Evolutionary conservation across 306 rosid species (phyloP), one percentile per base, ranked within the genome.

Genomic region (barrel medic (Medicago truncatula)): DNA sequence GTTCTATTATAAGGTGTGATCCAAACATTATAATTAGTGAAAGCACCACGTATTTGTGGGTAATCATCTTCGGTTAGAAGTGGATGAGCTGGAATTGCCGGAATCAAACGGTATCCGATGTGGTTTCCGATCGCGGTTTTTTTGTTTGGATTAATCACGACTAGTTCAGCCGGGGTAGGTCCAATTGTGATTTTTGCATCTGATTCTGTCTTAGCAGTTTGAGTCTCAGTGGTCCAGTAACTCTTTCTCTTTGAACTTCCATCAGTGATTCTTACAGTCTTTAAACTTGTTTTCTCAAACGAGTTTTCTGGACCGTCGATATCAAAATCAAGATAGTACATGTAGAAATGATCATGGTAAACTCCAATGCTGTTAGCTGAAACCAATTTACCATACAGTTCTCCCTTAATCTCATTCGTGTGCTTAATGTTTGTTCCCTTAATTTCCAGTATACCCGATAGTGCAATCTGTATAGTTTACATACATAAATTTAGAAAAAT

Each of bases 331-430:
- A 91, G 91, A 66, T 88, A 81, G 66, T 75, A 89, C 0, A 68
- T 80, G 68, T 83, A 74, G 79, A 17, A 89, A 71, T 91, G 97
- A 17, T 91, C 97, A 25, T 91, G 95, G 85, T 75, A 80, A 2
- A 86, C 83, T 1, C 83, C 95, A 8, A 91, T 56, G 21, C 83
- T 84, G 52, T 88, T 66, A 9, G 72, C 87, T 31, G 92, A 72
- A 0, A 91, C 75, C 64, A 87, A n/a, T 1, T 79, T 58, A 5
- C 97, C 97, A 44, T 79, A 79, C 1, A 76, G 67, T 1, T 90
- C 86, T n/a, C 64, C 76, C 12, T 88, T 80, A 17, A 84, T 81
- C 17, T 88, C 76, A 0, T 86, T 15, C 16, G 12, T 46, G 16
- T 46, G 52, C 52, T 46, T 46, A 46, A 46, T 46, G 1, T 46